A percentile compares a stretch with the other conserved stretches of the same genome.
Evolutionary conservation across 1,139 yeast species (phyloP).

Genomic region (Cylindricascospora bacillispora): DNA sequence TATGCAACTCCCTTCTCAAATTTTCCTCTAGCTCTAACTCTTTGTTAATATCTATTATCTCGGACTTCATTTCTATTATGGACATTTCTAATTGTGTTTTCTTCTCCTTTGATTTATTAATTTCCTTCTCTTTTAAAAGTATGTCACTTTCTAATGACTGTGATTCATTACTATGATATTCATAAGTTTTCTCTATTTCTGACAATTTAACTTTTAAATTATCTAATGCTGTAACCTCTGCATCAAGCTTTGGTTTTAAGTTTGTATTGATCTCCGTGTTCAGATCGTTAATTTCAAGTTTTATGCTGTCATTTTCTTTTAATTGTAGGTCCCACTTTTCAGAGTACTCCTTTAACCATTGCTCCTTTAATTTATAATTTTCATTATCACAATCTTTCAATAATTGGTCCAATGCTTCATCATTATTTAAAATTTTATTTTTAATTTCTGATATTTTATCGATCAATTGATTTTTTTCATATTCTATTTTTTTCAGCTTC

Average conservation of each 20-base stretch:
- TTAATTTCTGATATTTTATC: slow-evolving; percentile 15
- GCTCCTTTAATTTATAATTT: slow-evolving; percentile 14
- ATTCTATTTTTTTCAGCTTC: slow-evolving; percentile 24
- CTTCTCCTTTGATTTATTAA: slow-evolving; percentile 9
- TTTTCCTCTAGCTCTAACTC: slow-evolving; percentile 36
- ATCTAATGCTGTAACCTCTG: slow-evolving; percentile 5
- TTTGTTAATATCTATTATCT: slow-evolving; percentile 23
- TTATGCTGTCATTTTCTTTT: slow-evolving; percentile 10
- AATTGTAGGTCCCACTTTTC: slow-evolving; percentile 13
- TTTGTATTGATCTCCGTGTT: slow-evolving; percentile 10
- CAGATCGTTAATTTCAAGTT: slow-evolving; percentile 12
- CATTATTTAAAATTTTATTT: slow-evolving; percentile 19
- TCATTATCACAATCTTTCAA: slow-evolving; percentile 14
- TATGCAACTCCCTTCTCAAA: slow-evolving; percentile 55
- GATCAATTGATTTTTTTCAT: slow-evolving; percentile 18
- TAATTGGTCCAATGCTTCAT: slow-evolving; percentile 10
- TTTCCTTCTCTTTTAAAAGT: slow-evolving; percentile 7
- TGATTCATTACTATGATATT: too few relatives aligned
- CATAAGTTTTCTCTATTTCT: slow-evolving; percentile 4
- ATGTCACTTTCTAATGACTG: slow-evolving; percentile 8
- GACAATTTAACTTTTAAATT: slow-evolving; percentile 5
- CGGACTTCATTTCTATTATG: slow-evolving; percentile 9
- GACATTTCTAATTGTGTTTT: slow-evolving; percentile 13
- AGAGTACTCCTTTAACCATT: slow-evolving; percentile 20
- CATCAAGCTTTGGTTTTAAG: slow-evolving; percentile 11